Base-by-base conservation (phyloP, 192 early-diverging fungal genomes). In the Polychytrium aggregatum region DNA sequence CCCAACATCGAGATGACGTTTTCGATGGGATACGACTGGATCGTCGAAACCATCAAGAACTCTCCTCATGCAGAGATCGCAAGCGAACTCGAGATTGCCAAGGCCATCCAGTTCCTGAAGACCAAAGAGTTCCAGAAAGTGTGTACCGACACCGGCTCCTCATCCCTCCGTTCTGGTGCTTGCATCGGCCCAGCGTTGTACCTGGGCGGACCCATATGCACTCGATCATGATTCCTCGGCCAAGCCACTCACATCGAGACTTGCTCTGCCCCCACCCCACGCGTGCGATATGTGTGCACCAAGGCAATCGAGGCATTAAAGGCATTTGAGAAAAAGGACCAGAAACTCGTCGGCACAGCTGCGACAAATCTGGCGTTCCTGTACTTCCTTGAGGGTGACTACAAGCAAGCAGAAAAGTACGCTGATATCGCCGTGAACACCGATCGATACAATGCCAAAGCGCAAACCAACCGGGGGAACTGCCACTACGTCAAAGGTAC, bases 361-460 rank as follows among this genome's bases (percentile, higher is more conserved):
- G 62, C 71, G 6, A 79, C 76, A n/a, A 76, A 79, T 44, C 57
- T 79, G 11, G 60, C 68, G 1, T 77, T 77, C 43, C 44, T 79
- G 30, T 71, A 77, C 42, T 71, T 74, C 55, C 57, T 79, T 20
- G 76, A 79, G 42, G 65, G 68, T 2, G 76, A 79, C 27, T 47
- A 53, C 22, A 62, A 68, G 47, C 62, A 72, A 37, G 65, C 68
- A 14, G 73, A 77, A 55, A 59, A 63, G 39, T 76, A 76, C 41
- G 67, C 73, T 1, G 74, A 76, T 10, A 35, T 69, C 18, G 76
- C 76, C n/a, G 64, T 79, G 34, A 33, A 30, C 20, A 53, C 52
- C 21, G 76, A 79, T 44, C 42, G 72, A 29, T 79, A 79, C 59
- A 79, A 76, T 52, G 72, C 76, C 16, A 77, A 73, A 40, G 76